Evolutionary conservation across 805 yeast genomes (phyloP).

Genomic region (Diddensiella caesifluorescens): DNA sequence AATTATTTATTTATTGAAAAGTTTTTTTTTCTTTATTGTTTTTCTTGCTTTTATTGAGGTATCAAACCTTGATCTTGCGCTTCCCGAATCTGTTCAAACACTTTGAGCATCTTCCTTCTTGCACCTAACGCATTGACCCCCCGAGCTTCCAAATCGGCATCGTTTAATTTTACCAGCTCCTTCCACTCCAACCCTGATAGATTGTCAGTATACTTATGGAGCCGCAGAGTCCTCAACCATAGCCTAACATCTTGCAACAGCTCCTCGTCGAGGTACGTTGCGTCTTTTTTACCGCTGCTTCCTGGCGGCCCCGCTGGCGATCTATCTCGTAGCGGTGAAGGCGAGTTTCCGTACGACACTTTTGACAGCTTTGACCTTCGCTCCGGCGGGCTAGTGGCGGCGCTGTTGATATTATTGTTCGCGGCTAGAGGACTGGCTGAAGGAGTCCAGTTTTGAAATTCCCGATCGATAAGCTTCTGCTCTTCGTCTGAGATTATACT

Average conservation of each 20-base stretch:
- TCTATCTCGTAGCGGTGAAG: slow-evolving; percentile 34
- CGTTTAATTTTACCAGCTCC: slow-evolving; percentile 65
- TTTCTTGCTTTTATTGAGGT: background rate
- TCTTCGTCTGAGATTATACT: slow-evolving; percentile 14
- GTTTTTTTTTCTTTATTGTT: slow-evolving; percentile 1
- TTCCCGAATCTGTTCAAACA: slow-evolving; percentile 76
- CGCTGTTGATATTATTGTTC: slow-evolving; percentile 23
- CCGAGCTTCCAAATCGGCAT: slow-evolving; percentile 59
- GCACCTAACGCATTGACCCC: slow-evolving; percentile 97
- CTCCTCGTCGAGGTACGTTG: slow-evolving; percentile 27
- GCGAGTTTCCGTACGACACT: slow-evolving; percentile 12
- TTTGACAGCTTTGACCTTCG: slow-evolving; percentile 13
- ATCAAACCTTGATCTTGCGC: slow-evolving; percentile 36
- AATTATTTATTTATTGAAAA: background rate
- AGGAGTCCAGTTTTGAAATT: slow-evolving; percentile 12
- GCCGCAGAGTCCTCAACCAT: slow-evolving; percentile 83
- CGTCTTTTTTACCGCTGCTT: slow-evolving; percentile 39
- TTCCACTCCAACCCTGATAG: slow-evolving; percentile 73
- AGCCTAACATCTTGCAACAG: slow-evolving; percentile 72
- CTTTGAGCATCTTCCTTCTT: slow-evolving; percentile 84
- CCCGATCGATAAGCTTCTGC: slow-evolving; percentile 16
- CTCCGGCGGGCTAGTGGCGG: slow-evolving; percentile 13
- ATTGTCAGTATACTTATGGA: slow-evolving; percentile 90
- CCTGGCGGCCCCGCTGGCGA: slow-evolving; percentile 30
- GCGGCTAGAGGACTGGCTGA: slow-evolving; percentile 6